A percentile compares a stretch with the other conserved stretches of the same genome.
Conservation (phyloP, 768 basidiomycete genomes). For the Clavaria fumosa region DNA sequence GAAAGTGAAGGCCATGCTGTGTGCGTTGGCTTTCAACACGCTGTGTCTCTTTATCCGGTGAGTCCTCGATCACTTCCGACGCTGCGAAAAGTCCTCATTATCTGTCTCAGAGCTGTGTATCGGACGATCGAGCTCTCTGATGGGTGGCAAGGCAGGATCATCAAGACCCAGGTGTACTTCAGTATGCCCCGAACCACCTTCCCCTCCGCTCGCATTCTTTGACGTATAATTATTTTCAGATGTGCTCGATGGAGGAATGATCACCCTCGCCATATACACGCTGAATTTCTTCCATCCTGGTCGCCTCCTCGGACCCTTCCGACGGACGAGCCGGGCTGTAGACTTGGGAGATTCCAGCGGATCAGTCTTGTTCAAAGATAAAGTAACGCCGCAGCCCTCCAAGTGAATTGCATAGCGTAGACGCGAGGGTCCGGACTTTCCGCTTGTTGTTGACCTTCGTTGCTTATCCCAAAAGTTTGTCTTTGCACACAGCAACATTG, state of each 20-base stretch:
- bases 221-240: slow-evolving; percentile 18
- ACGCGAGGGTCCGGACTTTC: too few species aligned
- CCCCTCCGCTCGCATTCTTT: not conserved
- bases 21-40: slow-evolving; percentile 23
- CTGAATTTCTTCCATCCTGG: slow-evolving; percentile 35
- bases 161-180: slow-evolving; percentile 31
- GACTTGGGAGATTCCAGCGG: too few species aligned
- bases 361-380: too few species aligned
- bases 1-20: slow-evolving; percentile 18
- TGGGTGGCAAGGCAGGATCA: slow-evolving; percentile 36
- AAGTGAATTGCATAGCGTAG: too few species aligned
- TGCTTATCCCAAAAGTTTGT: too few species aligned
- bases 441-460: too few species aligned
- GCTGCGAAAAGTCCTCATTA: not conserved
- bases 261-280: slow-evolving; percentile 32
- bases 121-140: slow-evolving; percentile 34
- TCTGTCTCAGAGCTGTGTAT: slow-evolving; percentile 28
- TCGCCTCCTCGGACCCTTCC: too few species aligned
- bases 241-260: slow-evolving; percentile 34
- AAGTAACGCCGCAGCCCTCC: too few species aligned
- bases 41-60: slow-evolving; percentile 36
- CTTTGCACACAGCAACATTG: too few species aligned
- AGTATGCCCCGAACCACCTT: slow-evolving; percentile 13
- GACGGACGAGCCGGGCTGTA: too few species aligned
- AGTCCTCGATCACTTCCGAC: not conserved